Base-by-base conservation (phyloP, 169 alveolate species). In the Plasmodium gonderi region DNA sequence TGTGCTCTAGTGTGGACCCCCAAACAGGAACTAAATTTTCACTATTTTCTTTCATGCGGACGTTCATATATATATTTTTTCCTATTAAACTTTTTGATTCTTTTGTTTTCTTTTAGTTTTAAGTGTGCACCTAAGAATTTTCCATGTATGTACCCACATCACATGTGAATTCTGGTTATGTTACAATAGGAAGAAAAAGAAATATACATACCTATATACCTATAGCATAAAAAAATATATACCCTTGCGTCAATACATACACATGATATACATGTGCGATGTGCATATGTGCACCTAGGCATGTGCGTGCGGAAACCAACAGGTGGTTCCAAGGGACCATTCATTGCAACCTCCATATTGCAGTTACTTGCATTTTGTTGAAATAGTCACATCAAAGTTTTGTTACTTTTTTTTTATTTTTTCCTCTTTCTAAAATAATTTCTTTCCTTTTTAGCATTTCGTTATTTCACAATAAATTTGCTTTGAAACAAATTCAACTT, bases 91-190 rank as follows among this genome's bases (percentile, higher is more conserved):
- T 54, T 33, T 79, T 33, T 67, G 26, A 33, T 36, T 29, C 47
- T 44, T 80, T 36, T 80, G 7, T 64, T 20, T 80, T 80, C 26
- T 78, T 47, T 36, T 47, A 12, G n/a, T 40, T 64, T 80, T 64
- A 80, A 42, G 91, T 36, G 79, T 64, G 91, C 64, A 33, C 78
- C 47, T 60, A 7, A 26, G 26, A 60, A 80, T 44, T 60, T n/a
- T 60, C 69, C 67, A 80, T 14, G 20, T 20, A 60, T 80, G 78
- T 40, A 6, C 69, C 51, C 69, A 23, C 38, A 40, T 5, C 67
- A 33, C 67, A 40, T 26, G 47, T 64, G 60, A 80, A 80, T 80
- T 80, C 91, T 80, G 69, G 77, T 17, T 29, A 64, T 72, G 23
- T 14, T n/a, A 54, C 20, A 29, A 36, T 29, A 80, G 36, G 60